A percentile compares a stretch with the other conserved stretches of the same genome.
These are phyloP conservation scores for Exidia glandulosa DNA, from an alignment of 768 basidiomycete species.

Conservation along the genomic window DNA sequence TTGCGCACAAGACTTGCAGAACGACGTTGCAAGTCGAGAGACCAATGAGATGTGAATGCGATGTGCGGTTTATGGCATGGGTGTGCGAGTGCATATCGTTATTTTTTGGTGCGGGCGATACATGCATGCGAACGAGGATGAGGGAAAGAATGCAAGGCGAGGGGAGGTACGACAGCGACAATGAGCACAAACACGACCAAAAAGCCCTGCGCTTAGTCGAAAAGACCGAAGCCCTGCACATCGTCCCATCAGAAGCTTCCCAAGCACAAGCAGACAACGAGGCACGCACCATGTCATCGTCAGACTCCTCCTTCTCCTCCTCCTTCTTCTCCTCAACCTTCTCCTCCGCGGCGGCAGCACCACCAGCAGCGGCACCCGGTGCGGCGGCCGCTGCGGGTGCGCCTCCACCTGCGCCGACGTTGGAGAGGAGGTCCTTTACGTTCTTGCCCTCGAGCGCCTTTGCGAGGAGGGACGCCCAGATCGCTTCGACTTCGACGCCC, in stretches of 20 bases:
- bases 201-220: slow-evolving; percentile 52
- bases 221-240: slow-evolving; percentile 84
- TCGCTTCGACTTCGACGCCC: slow-evolving; percentile 78
- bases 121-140: too few species aligned
- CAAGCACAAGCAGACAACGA: neutral
- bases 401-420: slow-evolving; percentile 88
- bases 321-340: slow-evolving; percentile 75
- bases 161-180: neutral
- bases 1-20: too few species aligned
- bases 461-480: slow-evolving; percentile 95
- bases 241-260: neutral
- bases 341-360: slow-evolving; percentile 52
- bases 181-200: neutral
- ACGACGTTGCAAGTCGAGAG: too few species aligned
- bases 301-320: slow-evolving; percentile 81
- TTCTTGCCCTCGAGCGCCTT: slow-evolving; percentile 98
- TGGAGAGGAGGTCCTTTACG: slow-evolving; percentile 89
- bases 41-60: too few species aligned
- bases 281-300: slow-evolving; percentile 74
- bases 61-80: too few species aligned
- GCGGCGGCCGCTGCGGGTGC: slow-evolving; percentile 58
- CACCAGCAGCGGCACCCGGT: slow-evolving; percentile 42
- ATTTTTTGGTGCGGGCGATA: too few species aligned
- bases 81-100: too few species aligned
- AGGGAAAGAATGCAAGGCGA: neutral